These are phyloP conservation scores for Noccaea caerulescens DNA, from an alignment of 345 rosid genomes.

Conservation along the genomic window DNA sequence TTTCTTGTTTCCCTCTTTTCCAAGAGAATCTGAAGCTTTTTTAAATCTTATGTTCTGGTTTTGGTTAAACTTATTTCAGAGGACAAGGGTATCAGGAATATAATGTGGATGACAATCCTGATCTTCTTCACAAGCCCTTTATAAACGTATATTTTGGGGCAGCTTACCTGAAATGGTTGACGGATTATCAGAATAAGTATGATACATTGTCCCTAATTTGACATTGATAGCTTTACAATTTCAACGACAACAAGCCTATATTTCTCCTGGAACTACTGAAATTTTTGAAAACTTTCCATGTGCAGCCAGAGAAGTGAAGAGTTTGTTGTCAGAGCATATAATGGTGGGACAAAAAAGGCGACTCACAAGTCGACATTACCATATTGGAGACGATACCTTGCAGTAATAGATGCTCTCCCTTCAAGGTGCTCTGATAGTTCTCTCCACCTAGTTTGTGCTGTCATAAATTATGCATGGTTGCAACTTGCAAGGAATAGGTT, in stretches of 20 bases:
- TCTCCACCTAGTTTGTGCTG: slow-evolving; percentile 18
- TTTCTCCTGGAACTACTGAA: not conserved
- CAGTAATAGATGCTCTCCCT: slow-evolving; percentile 79
- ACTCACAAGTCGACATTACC: slow-evolving; percentile 83
- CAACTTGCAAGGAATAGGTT: slow-evolving; percentile 2
- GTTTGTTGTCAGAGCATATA: slow-evolving; percentile 81
- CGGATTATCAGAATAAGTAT: slow-evolving; percentile 70
- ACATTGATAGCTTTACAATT: slow-evolving; percentile 11
- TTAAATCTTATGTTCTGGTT: slow-evolving; percentile 27
- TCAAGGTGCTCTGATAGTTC: slow-evolving; percentile 53
- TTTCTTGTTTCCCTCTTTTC: slow-evolving; percentile 14
- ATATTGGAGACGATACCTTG: slow-evolving; percentile 79
- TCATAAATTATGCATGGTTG: slow-evolving; percentile 16
- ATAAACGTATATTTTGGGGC: slow-evolving; percentile 83
- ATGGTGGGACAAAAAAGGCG: slow-evolving; percentile 80
- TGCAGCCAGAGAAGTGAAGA: slow-evolving; percentile 89
- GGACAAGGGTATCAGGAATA: slow-evolving; percentile 66
- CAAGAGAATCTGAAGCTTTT: not conserved
- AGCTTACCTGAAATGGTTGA: slow-evolving; percentile 84
- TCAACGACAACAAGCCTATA: not conserved
- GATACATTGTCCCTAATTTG: slow-evolving; percentile 24
- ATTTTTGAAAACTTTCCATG: slow-evolving; percentile 32
- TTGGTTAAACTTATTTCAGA: slow-evolving; percentile 47
- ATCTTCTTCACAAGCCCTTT: slow-evolving; percentile 78
- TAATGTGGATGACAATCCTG: slow-evolving; percentile 59